Evolutionary conservation across 495 filamentous ascomycete species (phyloP).

Genomic region (Parmelia sp.): DNA sequence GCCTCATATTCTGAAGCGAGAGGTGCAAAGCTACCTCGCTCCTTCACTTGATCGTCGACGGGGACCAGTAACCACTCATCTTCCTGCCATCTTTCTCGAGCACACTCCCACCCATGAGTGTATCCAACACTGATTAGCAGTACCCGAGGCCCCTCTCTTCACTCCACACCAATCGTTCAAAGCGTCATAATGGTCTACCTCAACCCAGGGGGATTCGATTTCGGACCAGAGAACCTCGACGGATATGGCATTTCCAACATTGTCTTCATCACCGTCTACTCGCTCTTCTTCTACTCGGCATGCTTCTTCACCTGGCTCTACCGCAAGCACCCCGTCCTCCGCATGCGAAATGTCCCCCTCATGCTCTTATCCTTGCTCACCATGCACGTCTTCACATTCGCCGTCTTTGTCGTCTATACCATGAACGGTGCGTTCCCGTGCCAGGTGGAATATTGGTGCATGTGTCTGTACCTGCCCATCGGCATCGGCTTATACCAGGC

Average conservation of each 20-base stretch:
- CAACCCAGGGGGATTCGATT: constrained; percentile 18
- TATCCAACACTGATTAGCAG: neutral
- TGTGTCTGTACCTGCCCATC: constrained; percentile 61
- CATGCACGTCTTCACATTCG: constrained; percentile 57
- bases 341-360: constrained; percentile 54
- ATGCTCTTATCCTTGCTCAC: constrained; percentile 51
- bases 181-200: constrained; percentile 6
- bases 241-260: constrained; percentile 19
- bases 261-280: constrained; percentile 15
- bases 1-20: neutral
- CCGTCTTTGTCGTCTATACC: constrained; percentile 52
- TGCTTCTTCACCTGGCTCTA: constrained; percentile 48
- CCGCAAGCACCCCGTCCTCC: constrained; percentile 54
- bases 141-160: neutral
- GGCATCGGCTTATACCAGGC: constrained; percentile 67
- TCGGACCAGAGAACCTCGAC: constrained; percentile 16
- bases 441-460: constrained; percentile 60
- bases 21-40: neutral
- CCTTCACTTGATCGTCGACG: neutral
- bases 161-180: neutral
- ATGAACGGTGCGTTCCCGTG: constrained; percentile 54
- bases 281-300: constrained; percentile 39
- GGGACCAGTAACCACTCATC: neutral
- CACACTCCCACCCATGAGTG: neutral
- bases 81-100: neutral